Evolutionary conservation across 441 rosid genomes (phyloP), one percentile per base, ranked within the genome.

Genomic region (Euphorbia corollata): DNA sequence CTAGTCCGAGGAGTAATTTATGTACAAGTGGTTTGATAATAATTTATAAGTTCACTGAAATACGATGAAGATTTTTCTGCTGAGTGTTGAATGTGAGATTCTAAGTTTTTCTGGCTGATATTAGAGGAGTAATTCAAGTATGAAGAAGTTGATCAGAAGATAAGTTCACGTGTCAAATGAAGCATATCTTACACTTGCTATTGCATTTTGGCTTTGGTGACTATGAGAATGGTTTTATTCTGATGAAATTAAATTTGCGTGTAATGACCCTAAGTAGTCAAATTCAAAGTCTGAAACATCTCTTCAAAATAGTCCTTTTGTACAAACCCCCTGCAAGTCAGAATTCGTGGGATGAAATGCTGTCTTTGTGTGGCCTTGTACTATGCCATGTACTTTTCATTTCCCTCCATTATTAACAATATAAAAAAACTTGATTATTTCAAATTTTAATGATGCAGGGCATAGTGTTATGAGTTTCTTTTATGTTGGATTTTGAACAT

Each of bases 101-200:
- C 24, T 24, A 15, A 56, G 36, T 56, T 56, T 23, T 16, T 22
- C 24, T 24, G 8, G n/a, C 32, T 56, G 5, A 56, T 22, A 16
- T 22, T 2, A 55, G 32, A 11, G 6, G n/a, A 11, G n/a, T 56
- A 56, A 8, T 24, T 11, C 32, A 56, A 56, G 32, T 10, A 55
- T 56, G 59, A 56, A 56, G 34, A 50, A 56, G 59, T 56, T 56
- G 34, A 24, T 56, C 8, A 56, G 32, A 56, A 56, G 24, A 56
- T 24, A 56, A 56, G 6, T 56, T 56, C 59, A 23, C 15, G n/a
- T 23, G n/a, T 50, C 15, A 4, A 56, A 56, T 23, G 16, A 11
- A 23, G 13, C 36, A 12, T 56, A 22, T 23, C 13, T 23, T 2
- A 56, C 58, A 54, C 58, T 54, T 54, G 4, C 19, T 20, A 22